Conservation (phyloP, 176 grass and related monocot species). For the Phoenix dactylifera region DNA sequence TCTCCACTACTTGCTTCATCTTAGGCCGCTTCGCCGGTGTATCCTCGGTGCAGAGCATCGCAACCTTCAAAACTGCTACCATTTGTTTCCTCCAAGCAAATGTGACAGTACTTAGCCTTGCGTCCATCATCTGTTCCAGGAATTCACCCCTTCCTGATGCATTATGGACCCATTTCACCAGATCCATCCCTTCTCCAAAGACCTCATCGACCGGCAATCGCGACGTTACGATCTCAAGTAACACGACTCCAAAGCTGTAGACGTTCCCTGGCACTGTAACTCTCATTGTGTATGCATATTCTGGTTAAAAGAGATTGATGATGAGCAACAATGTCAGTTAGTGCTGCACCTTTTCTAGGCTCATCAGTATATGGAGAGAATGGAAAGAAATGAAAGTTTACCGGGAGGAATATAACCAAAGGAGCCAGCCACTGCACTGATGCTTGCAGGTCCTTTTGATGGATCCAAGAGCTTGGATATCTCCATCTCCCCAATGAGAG, state of each 20-base stretch:
- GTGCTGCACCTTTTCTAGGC: too few relatives aligned
- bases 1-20: slow-evolving; percentile 87
- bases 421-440: slow-evolving; percentile 81
- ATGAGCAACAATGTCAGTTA: too few relatives aligned
- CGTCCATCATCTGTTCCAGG: slow-evolving; percentile 83
- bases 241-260: slow-evolving; percentile 85
- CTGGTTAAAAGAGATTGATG: slow-evolving; percentile 22
- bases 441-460: slow-evolving; percentile 86
- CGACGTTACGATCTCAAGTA: slow-evolving; percentile 87
- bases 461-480: slow-evolving; percentile 90
- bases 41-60: slow-evolving; percentile 64
- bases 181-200: slow-evolving; percentile 79
- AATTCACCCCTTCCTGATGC: slow-evolving; percentile 54
- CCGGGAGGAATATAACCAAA: slow-evolving; percentile 98
- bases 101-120: slow-evolving; percentile 64
- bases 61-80: slow-evolving; percentile 73
- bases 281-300: slow-evolving; percentile 99
- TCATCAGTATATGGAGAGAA: background rate
- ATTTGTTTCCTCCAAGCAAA: slow-evolving; percentile 93
- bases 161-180: slow-evolving; percentile 86
- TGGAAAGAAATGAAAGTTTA: slow-evolving; percentile 12
- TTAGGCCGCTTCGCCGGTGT: slow-evolving; percentile 59
- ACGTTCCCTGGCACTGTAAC: slow-evolving; percentile 86
- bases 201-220: slow-evolving; percentile 66
- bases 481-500: slow-evolving; percentile 77